Percentiles rank a stretch among this genome's conserved stretches.
These are phyloP conservation scores for Ziziphus jujuba DNA, from an alignment of 306 rosid species.

Conservation along the genomic window DNA sequence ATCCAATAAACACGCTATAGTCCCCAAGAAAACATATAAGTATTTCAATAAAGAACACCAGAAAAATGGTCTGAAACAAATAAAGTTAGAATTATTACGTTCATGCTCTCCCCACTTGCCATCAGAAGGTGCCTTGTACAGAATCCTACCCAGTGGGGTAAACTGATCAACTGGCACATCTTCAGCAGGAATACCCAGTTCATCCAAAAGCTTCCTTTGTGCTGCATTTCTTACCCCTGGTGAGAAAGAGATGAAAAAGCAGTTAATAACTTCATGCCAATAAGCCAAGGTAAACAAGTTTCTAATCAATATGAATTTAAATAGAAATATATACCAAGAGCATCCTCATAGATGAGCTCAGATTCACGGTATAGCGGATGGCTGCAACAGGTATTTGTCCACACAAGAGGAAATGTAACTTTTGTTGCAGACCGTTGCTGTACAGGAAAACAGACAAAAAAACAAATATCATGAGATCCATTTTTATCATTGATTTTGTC, in stretches of 20 bases:
- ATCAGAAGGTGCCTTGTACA: slow-evolving; percentile 97
- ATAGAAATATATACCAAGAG: slow-evolving; percentile 56
- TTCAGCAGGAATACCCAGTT: slow-evolving; percentile 87
- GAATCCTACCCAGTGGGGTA: slow-evolving; percentile 83
- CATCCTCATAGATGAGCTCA: slow-evolving; percentile 76
- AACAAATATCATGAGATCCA: slow-evolving; percentile 17
- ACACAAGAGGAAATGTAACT: slow-evolving; percentile 97
- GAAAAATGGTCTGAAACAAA: not conserved
- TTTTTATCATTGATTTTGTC: slow-evolving; percentile 4
- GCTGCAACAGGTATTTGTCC: slow-evolving; percentile 99
- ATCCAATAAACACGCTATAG: not conserved
- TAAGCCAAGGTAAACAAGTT: slow-evolving; percentile 11
- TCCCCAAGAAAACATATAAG: not conserved
- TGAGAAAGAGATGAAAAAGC: slow-evolving; percentile 10
- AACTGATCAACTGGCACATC: slow-evolving; percentile 95
- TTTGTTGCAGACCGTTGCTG: slow-evolving; percentile 98
- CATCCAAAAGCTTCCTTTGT: slow-evolving; percentile 95
- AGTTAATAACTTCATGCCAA: not conserved
- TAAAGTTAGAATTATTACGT: slow-evolving; percentile 51
- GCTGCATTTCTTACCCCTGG: slow-evolving; percentile 95
- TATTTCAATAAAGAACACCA: no score
- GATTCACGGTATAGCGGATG: slow-evolving; percentile 95
- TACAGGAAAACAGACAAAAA: slow-evolving; percentile 10
- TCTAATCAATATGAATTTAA: not conserved
- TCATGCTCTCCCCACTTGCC: slow-evolving; percentile 99